These are phyloP conservation scores for Curvularia sp. DNA, from an alignment of 2,329 filamentous ascomycete genomes.

Conservation along the genomic window DNA sequence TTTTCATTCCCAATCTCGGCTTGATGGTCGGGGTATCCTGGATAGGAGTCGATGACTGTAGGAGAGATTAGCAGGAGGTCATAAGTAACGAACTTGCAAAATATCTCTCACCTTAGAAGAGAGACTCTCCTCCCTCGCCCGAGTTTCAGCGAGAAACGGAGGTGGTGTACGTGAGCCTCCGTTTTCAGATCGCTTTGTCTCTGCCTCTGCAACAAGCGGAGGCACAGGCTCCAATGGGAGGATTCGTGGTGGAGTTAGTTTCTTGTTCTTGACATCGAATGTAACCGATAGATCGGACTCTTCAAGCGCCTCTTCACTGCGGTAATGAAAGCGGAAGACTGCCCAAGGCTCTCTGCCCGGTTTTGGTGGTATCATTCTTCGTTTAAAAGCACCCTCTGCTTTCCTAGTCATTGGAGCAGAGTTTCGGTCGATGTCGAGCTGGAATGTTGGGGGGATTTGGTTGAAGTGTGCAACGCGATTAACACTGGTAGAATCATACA, in stretches of 20 bases:
- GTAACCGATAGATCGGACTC: conserved; percentile 16
- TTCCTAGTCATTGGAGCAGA: conserved; percentile 14
- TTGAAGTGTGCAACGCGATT: conserved; percentile 18
- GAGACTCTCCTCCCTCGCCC: conserved; percentile 10
- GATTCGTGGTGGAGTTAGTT: conserved; percentile 11
- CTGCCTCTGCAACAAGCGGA: conserved; percentile 6
- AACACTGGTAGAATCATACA: conserved; percentile 21
- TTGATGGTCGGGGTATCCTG: neutral
- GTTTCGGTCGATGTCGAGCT: conserved; percentile 33
- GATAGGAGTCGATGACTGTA: neutral
- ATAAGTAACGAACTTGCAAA: no score
- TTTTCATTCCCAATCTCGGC: neutral
- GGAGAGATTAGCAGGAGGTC: neutral
- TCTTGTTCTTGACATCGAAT: conserved; percentile 17
- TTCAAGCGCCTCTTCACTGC: conserved; percentile 34
- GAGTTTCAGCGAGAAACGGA: conserved; percentile 11
- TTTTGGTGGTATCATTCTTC: conserved; percentile 26
- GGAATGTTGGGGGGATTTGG: conserved; percentile 28
- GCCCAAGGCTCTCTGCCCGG: conserved; percentile 50
- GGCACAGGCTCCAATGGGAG: conserved; percentile 30
- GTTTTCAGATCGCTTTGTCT: conserved; percentile 18
- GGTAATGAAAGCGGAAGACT: conserved; percentile 53
- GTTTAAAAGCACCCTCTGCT: neutral
- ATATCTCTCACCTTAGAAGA: conserved; percentile 21
- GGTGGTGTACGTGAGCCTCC: conserved; percentile 21